Evolutionary conservation across 768 basidiomycete genomes (phyloP).

Genomic region (Kwoniella sp.): DNA sequence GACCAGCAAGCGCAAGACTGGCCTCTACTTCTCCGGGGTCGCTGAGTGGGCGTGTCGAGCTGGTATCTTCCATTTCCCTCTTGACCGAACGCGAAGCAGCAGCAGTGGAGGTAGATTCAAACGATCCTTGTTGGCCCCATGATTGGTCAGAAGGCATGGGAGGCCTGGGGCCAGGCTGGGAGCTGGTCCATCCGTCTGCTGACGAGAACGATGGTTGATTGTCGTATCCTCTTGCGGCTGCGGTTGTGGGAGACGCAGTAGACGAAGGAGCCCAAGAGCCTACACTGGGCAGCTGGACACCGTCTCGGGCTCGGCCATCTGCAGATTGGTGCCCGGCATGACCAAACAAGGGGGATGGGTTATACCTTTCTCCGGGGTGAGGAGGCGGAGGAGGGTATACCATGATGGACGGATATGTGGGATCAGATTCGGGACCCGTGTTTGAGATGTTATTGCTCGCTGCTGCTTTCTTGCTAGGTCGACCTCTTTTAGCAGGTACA

Average conservation of each 20-base stretch:
- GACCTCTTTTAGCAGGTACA: conserved; percentile 15
- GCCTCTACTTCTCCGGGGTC: conserved; percentile 35
- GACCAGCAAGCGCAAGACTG: conserved; percentile 31
- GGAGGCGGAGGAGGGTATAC: conserved; percentile 30
- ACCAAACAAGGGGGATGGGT: conserved; percentile 16
- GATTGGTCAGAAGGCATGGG: background rate
- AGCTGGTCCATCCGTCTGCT: background rate
- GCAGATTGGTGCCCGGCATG: background rate
- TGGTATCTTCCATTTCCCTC: conserved; percentile 1
- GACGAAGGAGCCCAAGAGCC: conserved; percentile 30
- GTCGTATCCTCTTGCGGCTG: conserved; percentile 1
- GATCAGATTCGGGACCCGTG: background rate
- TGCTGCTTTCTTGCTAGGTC: conserved; percentile 19
- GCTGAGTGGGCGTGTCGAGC: conserved; percentile 11
- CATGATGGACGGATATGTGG: conserved; percentile 20
- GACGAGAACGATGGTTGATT: background rate
- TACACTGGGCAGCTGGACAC: conserved; percentile 19
- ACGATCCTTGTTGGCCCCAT: background rate
- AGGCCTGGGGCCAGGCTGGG: conserved; percentile 3
- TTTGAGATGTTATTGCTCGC: background rate
- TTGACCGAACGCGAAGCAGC: conserved; percentile 5
- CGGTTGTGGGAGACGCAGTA: conserved; percentile 3
- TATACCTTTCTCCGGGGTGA: conserved; percentile 18
- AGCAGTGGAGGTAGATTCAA: background rate
- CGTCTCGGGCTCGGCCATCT: background rate